Evolutionary conservation across 2,329 filamentous ascomycete genomes (phyloP).

Genomic region (Claviceps maximensis): DNA sequence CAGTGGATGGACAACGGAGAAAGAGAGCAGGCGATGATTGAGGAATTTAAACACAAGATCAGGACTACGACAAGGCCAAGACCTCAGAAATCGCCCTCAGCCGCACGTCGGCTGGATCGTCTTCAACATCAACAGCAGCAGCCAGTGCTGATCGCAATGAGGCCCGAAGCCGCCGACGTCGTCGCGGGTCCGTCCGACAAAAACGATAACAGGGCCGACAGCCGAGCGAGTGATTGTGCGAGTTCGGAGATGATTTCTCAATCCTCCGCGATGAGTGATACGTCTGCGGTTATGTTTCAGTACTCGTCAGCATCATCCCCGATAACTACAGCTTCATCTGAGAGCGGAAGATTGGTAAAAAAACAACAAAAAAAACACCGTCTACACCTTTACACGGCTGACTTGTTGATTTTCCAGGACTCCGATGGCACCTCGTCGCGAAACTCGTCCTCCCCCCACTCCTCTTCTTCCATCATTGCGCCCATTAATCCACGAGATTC

Average conservation of each 20-base stretch:
- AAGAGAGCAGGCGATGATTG: slow-evolving; percentile 16
- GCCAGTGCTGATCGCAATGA: not conserved
- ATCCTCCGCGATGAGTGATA: not conserved
- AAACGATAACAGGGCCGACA: not conserved
- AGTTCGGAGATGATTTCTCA: not conserved
- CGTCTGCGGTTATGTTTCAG: not conserved
- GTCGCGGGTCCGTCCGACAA: not conserved
- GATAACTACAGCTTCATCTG: not conserved
- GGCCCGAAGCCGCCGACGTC: not conserved
- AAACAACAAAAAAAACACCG: too few species aligned
- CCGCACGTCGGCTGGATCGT: too few species aligned
- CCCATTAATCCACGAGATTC: slow-evolving; percentile 11
- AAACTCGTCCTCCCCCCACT: not conserved
- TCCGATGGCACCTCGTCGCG: not conserved
- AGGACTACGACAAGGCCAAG: slow-evolving; percentile 13
- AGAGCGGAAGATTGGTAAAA: not conserved
- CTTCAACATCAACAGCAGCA: not conserved
- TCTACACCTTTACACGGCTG: not conserved
- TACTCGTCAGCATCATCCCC: not conserved
- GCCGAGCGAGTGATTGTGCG: not conserved
- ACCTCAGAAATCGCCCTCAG: not conserved
- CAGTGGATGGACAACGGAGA: slow-evolving; percentile 19
- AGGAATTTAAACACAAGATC: slow-evolving; percentile 12
- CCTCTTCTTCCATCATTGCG: too few species aligned
- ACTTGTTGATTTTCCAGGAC: not conserved